Base-by-base conservation (phyloP, 1,284 basidiomycete genomes). In the Apiotrichum siamense region DNA sequence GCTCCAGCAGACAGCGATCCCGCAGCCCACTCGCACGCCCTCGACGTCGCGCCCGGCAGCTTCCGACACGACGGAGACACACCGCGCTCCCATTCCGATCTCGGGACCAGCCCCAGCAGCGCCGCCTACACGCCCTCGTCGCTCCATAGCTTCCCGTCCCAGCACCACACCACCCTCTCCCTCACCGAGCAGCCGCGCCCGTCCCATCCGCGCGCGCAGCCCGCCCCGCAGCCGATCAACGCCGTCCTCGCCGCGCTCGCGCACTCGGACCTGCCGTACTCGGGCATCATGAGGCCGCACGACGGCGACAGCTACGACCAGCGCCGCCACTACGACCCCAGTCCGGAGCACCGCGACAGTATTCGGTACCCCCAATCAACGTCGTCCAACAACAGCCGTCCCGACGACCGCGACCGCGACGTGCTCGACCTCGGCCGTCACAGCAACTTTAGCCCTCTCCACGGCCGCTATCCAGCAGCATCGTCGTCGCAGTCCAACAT, bases 211-310 rank as follows among this genome's bases (percentile, higher is more conserved):
- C 29, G 15, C 7, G 29, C 29, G 9, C 29, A 31, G 15, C 7
- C 31, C 44, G 21, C 24, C 24, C 18, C 36, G 18, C 42, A 47
- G 7, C 54, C 49, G 7, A 52, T 48, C 33, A 38, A 25, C 20
- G 41, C 47, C 17, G 50, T 57, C 9, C 45, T 53, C 11, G 51
- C 55, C 7, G 55, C 55, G 2, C 13, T 53, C 3, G 55, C 55
- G 1, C 27, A 37, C 32, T 44, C 48, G 20, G 55, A 57, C 41
- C 44, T 53, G 4, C 51, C 50, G 45, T 53, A 57, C 42, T 39
- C 55, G 3, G 55, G 55, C 25, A 57, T 53, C 27, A 50, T 57
- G 47, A 37, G 44, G n/a, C 55, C 55, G 3, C 31, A 43, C 41
- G 41, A 43, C 27, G 41, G 41, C 10, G 26, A 31, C 27, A 31